Conservation (phyloP, 148 eudicot genomes). For the Rhododendron mucronatum region DNA sequence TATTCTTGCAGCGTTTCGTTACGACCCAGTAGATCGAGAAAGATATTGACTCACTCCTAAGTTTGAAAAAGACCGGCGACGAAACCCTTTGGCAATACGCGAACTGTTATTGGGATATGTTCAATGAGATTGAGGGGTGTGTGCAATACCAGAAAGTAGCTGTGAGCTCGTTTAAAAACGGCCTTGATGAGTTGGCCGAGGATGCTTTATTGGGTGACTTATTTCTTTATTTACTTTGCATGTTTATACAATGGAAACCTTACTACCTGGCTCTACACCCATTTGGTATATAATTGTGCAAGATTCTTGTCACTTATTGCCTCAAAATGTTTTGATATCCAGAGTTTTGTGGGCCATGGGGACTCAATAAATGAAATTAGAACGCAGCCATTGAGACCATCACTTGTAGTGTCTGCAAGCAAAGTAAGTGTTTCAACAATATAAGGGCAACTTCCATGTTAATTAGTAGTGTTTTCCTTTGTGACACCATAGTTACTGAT, state of each 20-base stretch:
- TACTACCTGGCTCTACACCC: background rate
- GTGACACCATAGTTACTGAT: conserved; percentile 9
- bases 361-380: conserved; percentile 92
- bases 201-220: background rate
- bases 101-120: too few species aligned
- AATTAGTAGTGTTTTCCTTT: background rate
- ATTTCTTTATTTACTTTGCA: background rate
- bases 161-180: too few species aligned
- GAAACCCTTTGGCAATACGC: too few species aligned
- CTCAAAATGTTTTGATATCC: conserved; percentile 14
- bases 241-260: background rate
- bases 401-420: conserved; percentile 95
- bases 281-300: background rate
- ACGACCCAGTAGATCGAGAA: too few species aligned
- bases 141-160: too few species aligned
- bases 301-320: background rate
- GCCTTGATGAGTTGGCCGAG: too few species aligned
- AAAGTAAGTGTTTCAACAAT: conserved; percentile 52
- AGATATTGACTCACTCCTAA: too few species aligned
- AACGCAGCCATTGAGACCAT: conserved; percentile 79
- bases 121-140: too few species aligned
- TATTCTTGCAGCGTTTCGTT: too few species aligned
- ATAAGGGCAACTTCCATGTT: background rate
- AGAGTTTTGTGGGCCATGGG: conserved; percentile 98
- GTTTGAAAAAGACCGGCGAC: too few species aligned